Base-by-base conservation (phyloP, 2,329 filamentous ascomycete species). In the Fusarium gaditjirri region DNA sequence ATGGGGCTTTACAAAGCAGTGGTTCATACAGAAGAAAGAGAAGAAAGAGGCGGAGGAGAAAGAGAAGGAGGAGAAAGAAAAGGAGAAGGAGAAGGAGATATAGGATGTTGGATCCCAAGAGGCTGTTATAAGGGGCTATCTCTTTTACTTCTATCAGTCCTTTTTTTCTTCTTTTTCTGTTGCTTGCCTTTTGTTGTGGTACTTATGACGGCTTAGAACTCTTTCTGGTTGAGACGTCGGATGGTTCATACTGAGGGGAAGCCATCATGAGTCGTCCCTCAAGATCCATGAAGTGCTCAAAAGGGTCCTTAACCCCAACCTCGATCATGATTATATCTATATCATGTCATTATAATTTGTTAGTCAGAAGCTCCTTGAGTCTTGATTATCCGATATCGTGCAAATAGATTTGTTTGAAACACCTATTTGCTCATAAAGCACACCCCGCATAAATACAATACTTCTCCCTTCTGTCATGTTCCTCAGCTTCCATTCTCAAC, bases 191-290 rank as follows among this genome's bases (percentile, higher is more conserved):
- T 36, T 25, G 13, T n/a, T n/a, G 29, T n/a, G 35, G 35, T 39
- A n/a, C 33, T 36, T 29, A 16, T 9, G 17, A n/a, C 19, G 42
- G 3, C 11, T 12, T 8, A 35, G 5, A 17, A 44, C 25, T 13
- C 17, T n/a, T 6, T 33, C 16, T 47, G 39, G n/a, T 11, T 27
- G 9, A 31, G n/a, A 42, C 21, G 21, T 23, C n/a, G 23, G 13
- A 39, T 33, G 44, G 9, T 49, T 43, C 49, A 27, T 23, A 13
- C 21, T 11, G 33, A 35, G n/a, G 12, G 8, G 33, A 33, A 36
- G 16, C 39, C 17, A 53, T 58, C 44, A 69, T 69, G 41, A 41
- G 44, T 47, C 41, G 42, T 64, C 33, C n/a, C 19, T 11, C 23
- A 33, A 16, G n/a, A 31, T 46, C 3, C 31, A 35, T 21, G 10